Evolutionary conservation across 139 green algal genomes (phyloP).

Genomic region (Asterochloris sp.): DNA sequence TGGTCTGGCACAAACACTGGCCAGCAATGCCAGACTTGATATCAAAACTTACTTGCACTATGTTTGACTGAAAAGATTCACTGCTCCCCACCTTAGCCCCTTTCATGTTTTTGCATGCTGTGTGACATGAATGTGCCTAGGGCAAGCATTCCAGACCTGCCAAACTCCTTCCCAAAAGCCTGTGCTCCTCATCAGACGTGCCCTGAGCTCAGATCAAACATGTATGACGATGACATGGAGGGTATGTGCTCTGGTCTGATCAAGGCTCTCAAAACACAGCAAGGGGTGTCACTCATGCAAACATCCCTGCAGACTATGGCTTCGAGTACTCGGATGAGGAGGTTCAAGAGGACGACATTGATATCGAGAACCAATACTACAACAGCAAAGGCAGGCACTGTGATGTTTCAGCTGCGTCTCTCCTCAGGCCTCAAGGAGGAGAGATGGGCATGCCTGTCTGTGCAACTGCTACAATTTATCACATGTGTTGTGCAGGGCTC

Average conservation of each 20-base stretch:
- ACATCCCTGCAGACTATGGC: slow-evolving; percentile 68
- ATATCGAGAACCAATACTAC: slow-evolving; percentile 99
- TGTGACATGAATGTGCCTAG: too few relatives aligned
- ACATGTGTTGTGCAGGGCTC: slow-evolving; percentile 58
- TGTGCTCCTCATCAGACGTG: too few relatives aligned
- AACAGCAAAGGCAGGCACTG: slow-evolving; percentile 88
- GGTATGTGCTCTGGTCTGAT: slow-evolving; percentile 17
- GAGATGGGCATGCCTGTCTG: too few relatives aligned
- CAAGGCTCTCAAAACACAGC: background rate
- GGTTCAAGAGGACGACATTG: slow-evolving; percentile 89
- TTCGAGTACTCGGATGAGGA: slow-evolving; percentile 99
- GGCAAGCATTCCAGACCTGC: too few relatives aligned
- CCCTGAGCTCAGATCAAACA: slow-evolving; percentile 7
- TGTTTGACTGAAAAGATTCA: background rate
- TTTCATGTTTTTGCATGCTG: too few relatives aligned
- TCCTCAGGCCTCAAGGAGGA: background rate
- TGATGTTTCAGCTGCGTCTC: too few relatives aligned
- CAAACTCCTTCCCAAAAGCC: too few relatives aligned
- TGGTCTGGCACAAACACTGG: slow-evolving; percentile 27
- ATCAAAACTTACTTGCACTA: slow-evolving; percentile 38
- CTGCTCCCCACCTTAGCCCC: too few relatives aligned
- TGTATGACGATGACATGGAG: slow-evolving; percentile 67
- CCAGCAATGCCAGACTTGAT: slow-evolving; percentile 33
- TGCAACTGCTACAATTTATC: background rate
- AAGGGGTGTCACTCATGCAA: background rate